Percentiles rank a stretch among this genome's conserved stretches.
These are phyloP conservation scores for Rugonectria rugulosa DNA, from an alignment of 2,329 filamentous ascomycete species.

Conservation along the genomic window DNA sequence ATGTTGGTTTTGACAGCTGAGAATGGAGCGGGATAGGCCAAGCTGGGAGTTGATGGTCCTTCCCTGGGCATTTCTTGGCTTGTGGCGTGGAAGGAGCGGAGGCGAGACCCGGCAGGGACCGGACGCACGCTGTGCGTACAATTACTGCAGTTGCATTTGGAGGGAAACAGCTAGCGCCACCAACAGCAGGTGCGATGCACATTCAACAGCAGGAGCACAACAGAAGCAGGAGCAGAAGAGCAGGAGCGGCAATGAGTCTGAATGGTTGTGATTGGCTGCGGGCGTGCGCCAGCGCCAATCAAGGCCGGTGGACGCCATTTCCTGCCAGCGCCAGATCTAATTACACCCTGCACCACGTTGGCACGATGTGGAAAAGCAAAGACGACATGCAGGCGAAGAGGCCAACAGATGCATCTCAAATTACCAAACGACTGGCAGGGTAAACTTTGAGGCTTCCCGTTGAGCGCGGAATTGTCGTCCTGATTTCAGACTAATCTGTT, in stretches of 20 bases:
- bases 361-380: not conserved
- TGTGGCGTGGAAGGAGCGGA: constrained; percentile 22
- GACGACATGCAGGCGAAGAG: constrained; percentile 3
- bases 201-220: no score
- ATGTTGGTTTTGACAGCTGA: constrained; percentile 8
- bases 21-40: constrained; percentile 1
- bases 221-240: not conserved
- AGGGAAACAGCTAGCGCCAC: no score
- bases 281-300: not conserved
- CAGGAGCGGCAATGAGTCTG: not conserved
- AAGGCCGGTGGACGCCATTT: constrained; percentile 10
- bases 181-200: no score
- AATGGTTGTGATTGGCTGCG: constrained; percentile 1
- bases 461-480: no score
- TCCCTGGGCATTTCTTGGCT: constrained; percentile 15
- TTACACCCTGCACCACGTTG: no score
- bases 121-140: constrained; percentile 34
- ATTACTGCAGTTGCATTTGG: constrained; percentile 5
- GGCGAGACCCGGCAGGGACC: constrained; percentile 31
- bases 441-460: constrained; percentile 23
- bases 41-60: constrained; percentile 13
- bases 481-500: no score
- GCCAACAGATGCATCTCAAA: constrained; percentile 10
- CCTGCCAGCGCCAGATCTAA: no score
- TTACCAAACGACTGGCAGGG: constrained; percentile 33